Percentiles rank a stretch among this genome's conserved stretches.
Evolutionary conservation across 805 yeast genomes (phyloP).

Genomic region (Yarrowia sp.): DNA sequence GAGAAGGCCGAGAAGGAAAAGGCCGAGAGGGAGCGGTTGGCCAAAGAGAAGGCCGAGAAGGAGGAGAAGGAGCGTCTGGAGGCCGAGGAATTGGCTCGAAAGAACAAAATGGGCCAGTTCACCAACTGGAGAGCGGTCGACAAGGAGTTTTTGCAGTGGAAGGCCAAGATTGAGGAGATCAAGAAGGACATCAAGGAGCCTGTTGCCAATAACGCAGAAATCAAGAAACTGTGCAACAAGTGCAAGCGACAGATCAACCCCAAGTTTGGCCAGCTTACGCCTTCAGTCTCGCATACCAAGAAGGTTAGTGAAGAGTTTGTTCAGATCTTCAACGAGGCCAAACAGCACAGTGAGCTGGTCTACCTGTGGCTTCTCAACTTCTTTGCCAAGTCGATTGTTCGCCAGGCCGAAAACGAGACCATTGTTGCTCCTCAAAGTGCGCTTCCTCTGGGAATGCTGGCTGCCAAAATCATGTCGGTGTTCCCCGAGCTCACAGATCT

Average conservation of each 20-base stretch:
- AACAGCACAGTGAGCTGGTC: conserved; percentile 56
- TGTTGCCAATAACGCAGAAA: conserved; percentile 50
- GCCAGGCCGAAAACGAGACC: conserved; percentile 93
- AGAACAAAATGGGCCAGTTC: conserved; percentile 42
- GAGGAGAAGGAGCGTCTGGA: conserved; percentile 42
- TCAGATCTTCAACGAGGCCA: conserved; percentile 58
- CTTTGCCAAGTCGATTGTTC: conserved; percentile 81
- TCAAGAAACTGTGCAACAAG: conserved; percentile 45
- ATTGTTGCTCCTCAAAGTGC: conserved; percentile 79
- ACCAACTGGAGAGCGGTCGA: conserved; percentile 47
- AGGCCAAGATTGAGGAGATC: conserved; percentile 55
- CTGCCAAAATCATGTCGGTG: conserved; percentile 60
- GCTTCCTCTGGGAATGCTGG: conserved; percentile 74
- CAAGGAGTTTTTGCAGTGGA: conserved; percentile 47
- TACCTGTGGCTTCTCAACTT: conserved; percentile 80
- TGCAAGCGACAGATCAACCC: conserved; percentile 82
- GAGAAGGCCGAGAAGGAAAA: conserved; percentile 39
- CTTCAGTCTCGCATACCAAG: conserved; percentile 65
- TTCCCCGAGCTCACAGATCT: conserved; percentile 62
- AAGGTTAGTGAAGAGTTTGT: conserved; percentile 56
- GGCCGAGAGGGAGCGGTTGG: conserved; percentile 44
- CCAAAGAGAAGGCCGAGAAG: conserved; percentile 44
- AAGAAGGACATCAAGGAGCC: conserved; percentile 65
- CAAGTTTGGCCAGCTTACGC: conserved; percentile 89
- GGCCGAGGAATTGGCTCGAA: conserved; percentile 45